Conservation (phyloP, 306 rosid species). For the Leucaena leucocephala region DNA sequence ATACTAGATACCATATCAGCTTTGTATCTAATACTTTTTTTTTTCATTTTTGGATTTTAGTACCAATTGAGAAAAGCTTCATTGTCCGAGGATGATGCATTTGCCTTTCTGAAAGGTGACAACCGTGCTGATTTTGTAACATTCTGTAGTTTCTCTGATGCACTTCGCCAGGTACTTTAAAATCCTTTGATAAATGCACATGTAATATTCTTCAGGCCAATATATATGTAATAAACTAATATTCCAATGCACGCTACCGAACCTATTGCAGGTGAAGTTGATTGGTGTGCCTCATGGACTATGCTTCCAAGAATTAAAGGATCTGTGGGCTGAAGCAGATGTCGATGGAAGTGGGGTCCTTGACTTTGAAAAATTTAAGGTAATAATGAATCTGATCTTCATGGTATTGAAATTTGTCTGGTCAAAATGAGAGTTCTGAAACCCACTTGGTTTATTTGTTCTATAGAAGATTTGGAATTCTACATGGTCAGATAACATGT, state of each 20-base stretch:
- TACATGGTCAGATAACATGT: constrained; percentile 45
- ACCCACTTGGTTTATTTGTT: not conserved
- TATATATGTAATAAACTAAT: not conserved
- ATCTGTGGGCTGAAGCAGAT: constrained; percentile 88
- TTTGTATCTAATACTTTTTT: constrained; percentile 19
- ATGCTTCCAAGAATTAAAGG: constrained; percentile 73
- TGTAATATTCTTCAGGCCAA: not conserved
- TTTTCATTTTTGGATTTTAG: constrained; percentile 44
- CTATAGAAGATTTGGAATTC: constrained; percentile 67
- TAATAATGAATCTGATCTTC: constrained; percentile 39
- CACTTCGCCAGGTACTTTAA: constrained; percentile 67
- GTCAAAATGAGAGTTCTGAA: not conserved
- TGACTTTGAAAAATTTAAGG: constrained; percentile 84
- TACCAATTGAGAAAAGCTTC: constrained; percentile 75
- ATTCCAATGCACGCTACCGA: constrained; percentile 10
- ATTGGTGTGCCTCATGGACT: constrained; percentile 69
- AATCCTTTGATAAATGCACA: not conserved
- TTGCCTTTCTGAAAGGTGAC: constrained; percentile 82
- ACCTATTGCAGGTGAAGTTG: constrained; percentile 63
- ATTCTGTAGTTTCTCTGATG: constrained; percentile 67
- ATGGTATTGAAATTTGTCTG: not conserved
- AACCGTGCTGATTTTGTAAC: constrained; percentile 59
- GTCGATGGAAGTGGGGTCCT: constrained; percentile 71
- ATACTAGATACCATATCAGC: not conserved
- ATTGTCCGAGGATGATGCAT: constrained; percentile 76